Conservation (phyloP, 805 yeast species). For the Zygosaccharomyces bailii region DNA sequence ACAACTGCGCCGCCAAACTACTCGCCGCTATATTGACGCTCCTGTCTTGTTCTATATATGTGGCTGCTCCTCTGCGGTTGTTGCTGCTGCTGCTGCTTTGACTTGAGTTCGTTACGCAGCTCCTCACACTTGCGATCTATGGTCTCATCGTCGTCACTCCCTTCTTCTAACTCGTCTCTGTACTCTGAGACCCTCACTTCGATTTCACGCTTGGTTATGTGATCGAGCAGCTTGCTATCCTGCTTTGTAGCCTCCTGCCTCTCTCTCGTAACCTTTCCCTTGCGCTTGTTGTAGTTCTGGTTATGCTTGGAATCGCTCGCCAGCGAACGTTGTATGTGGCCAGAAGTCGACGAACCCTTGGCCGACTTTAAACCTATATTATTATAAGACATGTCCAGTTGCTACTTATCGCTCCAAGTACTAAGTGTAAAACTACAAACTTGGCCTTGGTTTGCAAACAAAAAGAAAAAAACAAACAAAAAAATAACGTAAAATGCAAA, state of each 20-base stretch:
- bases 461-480: neutral
- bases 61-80: neutral
- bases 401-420: neutral
- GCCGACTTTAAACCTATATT: slow-evolving; percentile 34
- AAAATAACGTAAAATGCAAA: neutral
- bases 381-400: slow-evolving; percentile 28
- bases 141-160: slow-evolving; percentile 18
- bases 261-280: slow-evolving; percentile 5
- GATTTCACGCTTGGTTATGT: slow-evolving; percentile 25
- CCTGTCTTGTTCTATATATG: slow-evolving; percentile 3
- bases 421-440: neutral
- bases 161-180: slow-evolving; percentile 30
- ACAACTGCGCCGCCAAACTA: neutral
- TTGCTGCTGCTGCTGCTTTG: slow-evolving; percentile 9
- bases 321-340: slow-evolving; percentile 33
- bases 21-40: neutral
- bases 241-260: slow-evolving; percentile 3
- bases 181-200: slow-evolving; percentile 31
- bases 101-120: slow-evolving; percentile 19
- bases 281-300: slow-evolving; percentile 12
- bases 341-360: slow-evolving; percentile 36
- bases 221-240: slow-evolving; percentile 11
- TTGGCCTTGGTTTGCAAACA: neutral
- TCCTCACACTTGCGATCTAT: slow-evolving; percentile 24
- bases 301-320: slow-evolving; percentile 19